A percentile compares a stretch with the other conserved stretches of the same genome.
These are phyloP conservation scores for Pseudogymnoascus sp. DNA, from an alignment of 2,329 filamentous ascomycete species.

Conservation along the genomic window DNA sequence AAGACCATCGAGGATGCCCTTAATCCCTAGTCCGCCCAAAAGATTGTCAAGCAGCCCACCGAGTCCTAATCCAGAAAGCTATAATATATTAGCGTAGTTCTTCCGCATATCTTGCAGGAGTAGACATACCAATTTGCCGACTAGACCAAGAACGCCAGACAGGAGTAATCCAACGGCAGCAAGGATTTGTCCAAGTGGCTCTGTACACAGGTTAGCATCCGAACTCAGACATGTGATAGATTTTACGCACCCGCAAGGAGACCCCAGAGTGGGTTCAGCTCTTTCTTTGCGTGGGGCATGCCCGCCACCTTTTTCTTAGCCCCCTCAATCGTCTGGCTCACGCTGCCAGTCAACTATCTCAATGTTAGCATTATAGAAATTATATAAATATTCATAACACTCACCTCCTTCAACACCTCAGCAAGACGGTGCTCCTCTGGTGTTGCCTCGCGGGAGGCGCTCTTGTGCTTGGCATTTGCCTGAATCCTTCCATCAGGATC, in stretches of 20 bases:
- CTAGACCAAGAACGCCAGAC: constrained; percentile 74
- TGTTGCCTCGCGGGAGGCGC: constrained; percentile 66
- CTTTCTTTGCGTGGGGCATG: constrained; percentile 93
- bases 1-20: constrained; percentile 67
- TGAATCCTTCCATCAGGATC: constrained; percentile 85
- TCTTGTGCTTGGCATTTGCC: constrained; percentile 75
- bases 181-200: constrained; percentile 88
- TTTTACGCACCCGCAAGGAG: constrained; percentile 43
- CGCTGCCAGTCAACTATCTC: constrained; percentile 62
- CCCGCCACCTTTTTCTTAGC: constrained; percentile 83
- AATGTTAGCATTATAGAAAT: background rate
- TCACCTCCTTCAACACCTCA: constrained; percentile 70
- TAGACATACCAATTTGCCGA: constrained; percentile 58
- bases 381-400: constrained; percentile 13
- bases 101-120: constrained; percentile 35
- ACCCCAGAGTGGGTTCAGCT: constrained; percentile 84
- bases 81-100: background rate
- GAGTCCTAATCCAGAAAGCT: constrained; percentile 62
- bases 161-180: constrained; percentile 80
- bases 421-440: constrained; percentile 81
- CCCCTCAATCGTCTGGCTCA: constrained; percentile 77
- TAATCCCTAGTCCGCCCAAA: constrained; percentile 68
- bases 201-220: constrained; percentile 36
- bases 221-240: background rate
- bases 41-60: constrained; percentile 75